Evolutionary conservation across 148 eudicot genomes (phyloP).

Genomic region (Camellia japonica): DNA sequence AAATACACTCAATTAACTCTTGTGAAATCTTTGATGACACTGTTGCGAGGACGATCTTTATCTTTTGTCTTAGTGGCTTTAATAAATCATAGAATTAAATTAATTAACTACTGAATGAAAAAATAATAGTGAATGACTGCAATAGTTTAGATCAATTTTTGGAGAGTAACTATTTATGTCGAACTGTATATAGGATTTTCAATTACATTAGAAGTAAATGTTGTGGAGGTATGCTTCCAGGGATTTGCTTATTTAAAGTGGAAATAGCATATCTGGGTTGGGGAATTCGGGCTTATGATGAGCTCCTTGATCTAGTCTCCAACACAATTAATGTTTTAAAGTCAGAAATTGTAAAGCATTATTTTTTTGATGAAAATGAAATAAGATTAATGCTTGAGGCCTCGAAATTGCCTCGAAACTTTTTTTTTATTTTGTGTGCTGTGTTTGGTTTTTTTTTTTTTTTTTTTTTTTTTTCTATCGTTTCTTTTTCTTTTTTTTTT

Average conservation of each 20-base stretch:
- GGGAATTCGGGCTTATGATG: background rate
- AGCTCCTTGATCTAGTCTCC: background rate
- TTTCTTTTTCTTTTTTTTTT: too few species aligned
- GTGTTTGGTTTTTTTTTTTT: too few species aligned
- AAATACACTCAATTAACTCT: background rate
- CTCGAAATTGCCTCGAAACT: too few species aligned
- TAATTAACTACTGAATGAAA: background rate
- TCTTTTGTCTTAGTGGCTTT: background rate
- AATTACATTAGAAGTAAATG: too few species aligned
- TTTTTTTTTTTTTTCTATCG: too few species aligned
- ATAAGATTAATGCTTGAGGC: too few species aligned
- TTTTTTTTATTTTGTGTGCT: too few species aligned
- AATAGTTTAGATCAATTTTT: background rate
- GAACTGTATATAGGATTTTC: too few species aligned
- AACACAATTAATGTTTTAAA: background rate
- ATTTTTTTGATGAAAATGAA: background rate
- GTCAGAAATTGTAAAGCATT: background rate
- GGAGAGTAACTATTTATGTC: background rate
- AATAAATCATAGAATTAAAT: background rate
- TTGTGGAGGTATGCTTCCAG: background rate
- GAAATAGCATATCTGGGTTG: background rate
- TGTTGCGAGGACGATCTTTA: background rate
- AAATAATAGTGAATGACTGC: background rate
- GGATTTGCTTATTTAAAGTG: background rate
- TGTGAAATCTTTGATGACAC: background rate